A percentile compares a stretch with the other conserved stretches of the same genome.
Evolutionary conservation across 2,329 filamentous ascomycete genomes (phyloP).

Genomic region (Exophiala dermatitidis): DNA sequence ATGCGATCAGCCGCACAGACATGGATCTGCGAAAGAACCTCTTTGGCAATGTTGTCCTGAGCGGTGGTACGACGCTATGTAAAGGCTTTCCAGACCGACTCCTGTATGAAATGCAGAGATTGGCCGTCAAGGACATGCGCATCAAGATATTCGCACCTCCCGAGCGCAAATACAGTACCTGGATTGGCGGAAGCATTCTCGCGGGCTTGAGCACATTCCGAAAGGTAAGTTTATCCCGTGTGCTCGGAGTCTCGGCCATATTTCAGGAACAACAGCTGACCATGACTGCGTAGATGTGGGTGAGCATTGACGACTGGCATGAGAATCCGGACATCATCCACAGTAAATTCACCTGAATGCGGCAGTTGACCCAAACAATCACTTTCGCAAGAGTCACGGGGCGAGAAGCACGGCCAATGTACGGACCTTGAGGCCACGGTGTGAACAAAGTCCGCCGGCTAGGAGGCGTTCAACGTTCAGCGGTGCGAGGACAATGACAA

Average conservation of each 20-base stretch:
- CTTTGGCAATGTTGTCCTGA: constrained; percentile 95
- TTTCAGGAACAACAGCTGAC: constrained; percentile 18
- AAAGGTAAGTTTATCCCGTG: constrained; percentile 58
- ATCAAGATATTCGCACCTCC: constrained; percentile 99
- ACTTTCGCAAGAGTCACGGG: neutral
- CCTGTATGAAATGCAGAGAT: constrained; percentile 80
- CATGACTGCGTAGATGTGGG: constrained; percentile 72
- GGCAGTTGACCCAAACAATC: neutral
- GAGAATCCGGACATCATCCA: constrained; percentile 99
- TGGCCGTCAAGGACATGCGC: constrained; percentile 97
- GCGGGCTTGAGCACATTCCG: constrained; percentile 95
- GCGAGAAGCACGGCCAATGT: neutral
- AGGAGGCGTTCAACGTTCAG: neutral
- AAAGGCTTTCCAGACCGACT: constrained; percentile 94
- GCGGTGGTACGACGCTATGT: constrained; percentile 89
- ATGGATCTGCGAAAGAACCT: constrained; percentile 89
- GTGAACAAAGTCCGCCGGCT: neutral
- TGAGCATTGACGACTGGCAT: constrained; percentile 98
- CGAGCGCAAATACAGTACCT: constrained; percentile 96
- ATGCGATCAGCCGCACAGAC: constrained; percentile 90
- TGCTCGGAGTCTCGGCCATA: constrained; percentile 4
- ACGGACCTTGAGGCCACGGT: neutral
- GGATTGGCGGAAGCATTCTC: constrained; percentile 96
- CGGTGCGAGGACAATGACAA: constrained; percentile 1
- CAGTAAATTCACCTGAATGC: constrained; percentile 77